Percentiles rank a stretch among this genome's conserved stretches.
Conservation (phyloP, 2,329 filamentous ascomycete genomes). For the Alternaria sp. region DNA sequence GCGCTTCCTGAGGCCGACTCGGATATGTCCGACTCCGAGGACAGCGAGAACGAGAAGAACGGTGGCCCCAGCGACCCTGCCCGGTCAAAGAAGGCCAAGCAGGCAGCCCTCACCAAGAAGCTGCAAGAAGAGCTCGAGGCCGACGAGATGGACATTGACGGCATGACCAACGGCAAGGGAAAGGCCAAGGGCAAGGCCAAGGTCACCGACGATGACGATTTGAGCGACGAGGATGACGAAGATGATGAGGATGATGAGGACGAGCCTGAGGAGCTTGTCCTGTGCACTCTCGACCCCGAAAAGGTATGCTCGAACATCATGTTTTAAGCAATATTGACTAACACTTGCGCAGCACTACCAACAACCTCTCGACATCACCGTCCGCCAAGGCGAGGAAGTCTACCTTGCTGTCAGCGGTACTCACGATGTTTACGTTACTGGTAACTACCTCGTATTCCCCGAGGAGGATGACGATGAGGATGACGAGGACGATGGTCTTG, state of each 20-base stretch:
- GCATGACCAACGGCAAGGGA: constrained; percentile 64
- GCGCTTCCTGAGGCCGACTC: constrained; percentile 48
- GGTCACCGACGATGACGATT: constrained; percentile 77
- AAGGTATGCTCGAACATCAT: constrained; percentile 71
- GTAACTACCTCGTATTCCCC: constrained; percentile 87
- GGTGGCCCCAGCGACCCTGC: constrained; percentile 90
- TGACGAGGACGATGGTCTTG: constrained; percentile 65
- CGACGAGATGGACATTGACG: constrained; percentile 78
- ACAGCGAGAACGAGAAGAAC: constrained; percentile 77
- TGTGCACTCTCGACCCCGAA: constrained; percentile 94
- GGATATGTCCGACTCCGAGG: constrained; percentile 58
- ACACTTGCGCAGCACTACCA: constrained; percentile 79
- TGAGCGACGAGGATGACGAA: constrained; percentile 72
- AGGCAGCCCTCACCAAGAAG: constrained; percentile 79
- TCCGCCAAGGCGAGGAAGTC: constrained; percentile 86
- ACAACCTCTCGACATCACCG: constrained; percentile 91
- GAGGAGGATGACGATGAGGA: constrained; percentile 67
- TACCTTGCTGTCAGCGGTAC: constrained; percentile 93
- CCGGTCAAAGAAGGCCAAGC: constrained; percentile 87
- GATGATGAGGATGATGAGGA: constrained; percentile 58
- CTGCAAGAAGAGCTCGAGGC: constrained; percentile 73
- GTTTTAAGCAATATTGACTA: constrained; percentile 32
- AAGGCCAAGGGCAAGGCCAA: constrained; percentile 64
- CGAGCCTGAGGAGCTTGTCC: constrained; percentile 85
- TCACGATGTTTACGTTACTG: constrained; percentile 90